Evolutionary conservation across 208 protist genomes (phyloP), one percentile per base, ranked within the genome.

Genomic region (Leishmania amazonensis): DNA sequence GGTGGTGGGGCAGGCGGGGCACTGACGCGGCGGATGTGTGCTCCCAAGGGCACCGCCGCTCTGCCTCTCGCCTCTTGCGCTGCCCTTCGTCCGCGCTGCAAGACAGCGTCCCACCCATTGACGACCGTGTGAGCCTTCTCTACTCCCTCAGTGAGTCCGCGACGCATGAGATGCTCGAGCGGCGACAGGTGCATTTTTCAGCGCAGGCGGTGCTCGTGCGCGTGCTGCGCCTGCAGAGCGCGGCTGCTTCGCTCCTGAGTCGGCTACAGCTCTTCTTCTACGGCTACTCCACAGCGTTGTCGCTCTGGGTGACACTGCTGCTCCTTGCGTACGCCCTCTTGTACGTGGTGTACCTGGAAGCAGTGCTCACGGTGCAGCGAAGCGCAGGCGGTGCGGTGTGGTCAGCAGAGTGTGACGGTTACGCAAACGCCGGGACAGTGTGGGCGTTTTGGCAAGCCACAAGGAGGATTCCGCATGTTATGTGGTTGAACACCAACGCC

Each of bases 241-340:
- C 74, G 62, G 62, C 83, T 11, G 85, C 83, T 3, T 85, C 89
- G 49, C 0, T 95, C 35, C 72, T 83, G 60, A 91, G 89, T 75
- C 89, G 89, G 9, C 24, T 86, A 6, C 72, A 75, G 42, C 86
- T 95, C 68, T 78, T 91, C 65, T 49, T 91, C 2, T 78, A 51
- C 62, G 89, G 91, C 17, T 77, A 91, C 72, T 93, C 89, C 13
- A 89, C 91, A 13, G 54, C 89, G 47, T 84, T 95, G 13, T 91
- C 85, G 28, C 47, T 95, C 38, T 87, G 85, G 65, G 64, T 81
- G 17, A 72, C 53, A 45, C 21, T 76, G 54, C 51, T 86, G 40
- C 86, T 64, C 54, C 49, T 83, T 8, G 38, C 68, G 1, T 88
- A 90, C 70, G 60, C 84, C 0, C 70, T 75, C 1, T 57, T 87